Base-by-base conservation (phyloP, 768 basidiomycete genomes). In the Collybiopsis confluens region DNA sequence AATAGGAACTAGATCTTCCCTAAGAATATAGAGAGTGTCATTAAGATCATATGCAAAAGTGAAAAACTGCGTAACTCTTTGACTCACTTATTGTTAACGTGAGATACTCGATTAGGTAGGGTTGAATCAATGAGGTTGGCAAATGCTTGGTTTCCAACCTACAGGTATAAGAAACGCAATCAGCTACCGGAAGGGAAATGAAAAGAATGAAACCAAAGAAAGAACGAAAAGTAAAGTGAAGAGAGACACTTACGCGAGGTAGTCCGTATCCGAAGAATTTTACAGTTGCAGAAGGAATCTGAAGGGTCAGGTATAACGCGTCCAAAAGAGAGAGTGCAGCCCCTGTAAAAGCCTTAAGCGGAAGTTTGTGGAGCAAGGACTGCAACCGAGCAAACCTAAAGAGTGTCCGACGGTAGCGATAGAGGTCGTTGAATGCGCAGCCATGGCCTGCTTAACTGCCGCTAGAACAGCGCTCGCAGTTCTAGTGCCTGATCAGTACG, bases 91-190 rank as follows among this genome's bases (percentile, higher is more conserved):
- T 88, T 86, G 61, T 82, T 86, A 58, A 88, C 78, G 60, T 80
- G 84, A 0, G 76, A 81, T 43, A 86, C 58, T 11, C 67, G 48
- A 38, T 46, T 56, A 20, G 50, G 38, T 3, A 53, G 74, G 36
- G 51, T 80, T 6, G 74, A 68, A 56, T 85, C 82, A 44, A 85
- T 77, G 58, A 81, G 83, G 61, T 83, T 58, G 0, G 83, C 83
- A 57, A 85, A 88, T 1, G 71, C 79, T 61, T 77, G 76, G 63
- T 86, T 85, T 11, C 85, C 82, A 27, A 76, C 75, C 75, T 76
- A 41, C 6, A 16, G 1, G 7, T 4, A 10, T 13, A 15, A 15
- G 54, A 41, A 24, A 24, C 21, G 54, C 23, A 8, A n/a, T n/a
- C n/a, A n/a, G n/a, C n/a, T n/a, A n/a, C n/a, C n/a, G n/a, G n/a